A percentile compares a stretch with the other conserved stretches of the same genome.
Evolutionary conservation across 2,329 filamentous ascomycete genomes (phyloP).

Genomic region (Capronia coronata): DNA sequence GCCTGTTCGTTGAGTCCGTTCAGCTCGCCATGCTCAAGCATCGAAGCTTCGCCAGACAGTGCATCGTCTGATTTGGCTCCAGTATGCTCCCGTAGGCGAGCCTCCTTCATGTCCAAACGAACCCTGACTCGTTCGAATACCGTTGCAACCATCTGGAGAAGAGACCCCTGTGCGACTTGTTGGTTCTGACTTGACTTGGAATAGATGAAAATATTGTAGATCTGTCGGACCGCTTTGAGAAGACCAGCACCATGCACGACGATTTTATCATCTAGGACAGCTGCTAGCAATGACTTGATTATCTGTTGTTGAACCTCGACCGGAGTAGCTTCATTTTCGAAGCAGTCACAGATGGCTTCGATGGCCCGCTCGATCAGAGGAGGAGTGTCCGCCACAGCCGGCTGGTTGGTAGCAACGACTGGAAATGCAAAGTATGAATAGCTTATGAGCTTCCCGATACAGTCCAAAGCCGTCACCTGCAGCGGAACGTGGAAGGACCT

Average conservation of each 20-base stretch:
- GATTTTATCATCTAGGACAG: slow-evolving; percentile 96
- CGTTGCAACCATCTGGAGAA: slow-evolving; percentile 97
- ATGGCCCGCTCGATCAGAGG: slow-evolving; percentile 95
- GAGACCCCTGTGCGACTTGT: slow-evolving; percentile 90
- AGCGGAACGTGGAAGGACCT: slow-evolving; percentile 78
- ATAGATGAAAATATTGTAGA: slow-evolving; percentile 97
- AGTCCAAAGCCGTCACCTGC: slow-evolving; percentile 86
- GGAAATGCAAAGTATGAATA: slow-evolving; percentile 94
- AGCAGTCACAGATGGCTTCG: slow-evolving; percentile 98
- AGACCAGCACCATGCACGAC: slow-evolving; percentile 95
- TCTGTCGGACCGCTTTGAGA: slow-evolving; percentile 91
- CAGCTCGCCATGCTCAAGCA: slow-evolving; percentile 31
- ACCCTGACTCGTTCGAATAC: slow-evolving; percentile 93
- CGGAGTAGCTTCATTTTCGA: slow-evolving; percentile 90
- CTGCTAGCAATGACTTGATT: slow-evolving; percentile 90
- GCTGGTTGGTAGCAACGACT: slow-evolving; percentile 42
- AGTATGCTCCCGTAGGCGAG: slow-evolving; percentile 49
- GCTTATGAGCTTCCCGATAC: slow-evolving; percentile 97
- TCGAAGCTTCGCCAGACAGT: slow-evolving; percentile 19
- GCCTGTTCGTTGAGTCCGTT: slow-evolving; percentile 28
- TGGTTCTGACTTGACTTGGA: slow-evolving; percentile 93
- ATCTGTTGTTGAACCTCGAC: slow-evolving; percentile 94
- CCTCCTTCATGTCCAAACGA: slow-evolving; percentile 79
- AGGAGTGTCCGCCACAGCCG: slow-evolving; percentile 40
- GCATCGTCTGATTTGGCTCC: slow-evolving; percentile 31